Base-by-base conservation (phyloP, 2,329 filamentous ascomycete genomes). In the Cytospora mali region DNA sequence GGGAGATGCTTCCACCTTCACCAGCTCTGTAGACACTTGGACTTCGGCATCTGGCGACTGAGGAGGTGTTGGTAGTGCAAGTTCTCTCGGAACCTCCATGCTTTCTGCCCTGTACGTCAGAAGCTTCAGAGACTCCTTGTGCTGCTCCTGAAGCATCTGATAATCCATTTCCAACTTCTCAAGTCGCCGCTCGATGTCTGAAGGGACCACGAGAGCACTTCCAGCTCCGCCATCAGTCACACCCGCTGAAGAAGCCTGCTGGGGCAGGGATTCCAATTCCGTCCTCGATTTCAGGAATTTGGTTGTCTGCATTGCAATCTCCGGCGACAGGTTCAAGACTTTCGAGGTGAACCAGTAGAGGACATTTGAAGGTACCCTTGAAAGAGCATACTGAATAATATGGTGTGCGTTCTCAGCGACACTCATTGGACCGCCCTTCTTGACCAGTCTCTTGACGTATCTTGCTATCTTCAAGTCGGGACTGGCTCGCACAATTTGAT, bases 361-460 rank as follows among this genome's bases (percentile, higher is more conserved):
- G 1, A 62, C 35, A n/a, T 62, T 51, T n/a, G 62, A 50, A 3
- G 64, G 58, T 11, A 62, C 54, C n/a, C 51, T 66, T 11, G 64
- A 58, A 33, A 66, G 18, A 5, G 42, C 52, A 28, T 61, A 61
- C 50, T 66, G 64, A 3, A 53, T 29, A 6, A 66, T 39, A 6
- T 55, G 29, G 52, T 66, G 64, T 9, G 61, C 64, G 6, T 64
- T 64, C 23, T 62, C 62, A 11, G 64, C 64, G 13, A 66, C 50
- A 13, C 50, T 46, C 2, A 21, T 46, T 10, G 64, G 64, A 4
- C 62, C 62, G 4, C 58, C 62, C 6, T 33, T 58, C 16, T 42
- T 46, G 9, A 66, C 3, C 23, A 55, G 9, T 3, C 42, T 13
- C 10, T 29, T 42, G 5, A 66, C 42, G 18, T 59, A 62, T 9